Evolutionary conservation across 2,329 filamentous ascomycete species (phyloP), one percentile per base, ranked within the genome.

Genomic region (Chaetomium sp.): DNA sequence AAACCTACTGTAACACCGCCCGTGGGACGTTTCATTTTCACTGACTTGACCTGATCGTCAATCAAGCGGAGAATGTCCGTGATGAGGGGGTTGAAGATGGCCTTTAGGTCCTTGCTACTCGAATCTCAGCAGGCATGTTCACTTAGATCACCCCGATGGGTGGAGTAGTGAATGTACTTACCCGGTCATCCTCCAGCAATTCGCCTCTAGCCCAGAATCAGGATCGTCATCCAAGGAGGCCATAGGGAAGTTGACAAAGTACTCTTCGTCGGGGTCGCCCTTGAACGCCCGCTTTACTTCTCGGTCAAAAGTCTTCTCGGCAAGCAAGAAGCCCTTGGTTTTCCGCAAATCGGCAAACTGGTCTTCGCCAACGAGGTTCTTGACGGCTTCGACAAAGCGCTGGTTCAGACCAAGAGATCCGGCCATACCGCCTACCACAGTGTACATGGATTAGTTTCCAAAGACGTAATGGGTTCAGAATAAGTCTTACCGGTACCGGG

Each of bases 211-310:
- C 12, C 53, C 53, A 16, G 35, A 29, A 33, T 55, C 53, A 23
- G 53, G 53, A 6, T 55, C 53, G 31, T 55, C 53, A n/a, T 55
- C 27, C 29, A 55, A 33, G 53, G 27, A 55, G n/a, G 53, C 53
- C 53, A 55, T 55, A 7, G 53, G 53, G 29, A 55, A 55, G 31
- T 55, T 55, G 29, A 55, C 29, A 23, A 55, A 55, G 53, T 55
- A 55, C 53, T 55, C 53, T 19, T 55, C 53, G 29, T 55, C 29
- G 16, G 16, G 53, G 21, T 55, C 53, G 53, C 53, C 53, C 53
- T 55, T 55, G 29, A 55, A 55, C 31, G 53, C 53, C 27, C 53
- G 29, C 53, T 55, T 55, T n/a, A 55, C 31, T 55, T 55, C 53
- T 10, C 53, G 53, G 31, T 55, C 53, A 9, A 55, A 55, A 13